These are phyloP conservation scores for Hyparrhenia diplandra DNA, from an alignment of 176 grass and related monocot genomes.

Conservation along the genomic window DNA sequence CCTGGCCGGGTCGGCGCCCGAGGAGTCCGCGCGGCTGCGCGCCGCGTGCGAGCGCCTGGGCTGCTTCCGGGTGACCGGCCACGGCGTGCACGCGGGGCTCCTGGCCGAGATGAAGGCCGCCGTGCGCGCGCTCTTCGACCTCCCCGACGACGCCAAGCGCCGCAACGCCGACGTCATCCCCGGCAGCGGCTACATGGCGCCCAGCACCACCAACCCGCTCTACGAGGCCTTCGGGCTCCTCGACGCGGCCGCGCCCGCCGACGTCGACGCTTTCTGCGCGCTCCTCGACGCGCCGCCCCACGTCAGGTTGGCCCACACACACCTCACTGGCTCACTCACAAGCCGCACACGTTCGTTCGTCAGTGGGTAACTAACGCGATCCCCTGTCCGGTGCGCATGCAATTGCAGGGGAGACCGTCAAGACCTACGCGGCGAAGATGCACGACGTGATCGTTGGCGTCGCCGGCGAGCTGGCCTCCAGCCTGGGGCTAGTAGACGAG, in stretches of 20 bases:
- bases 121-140: conserved; percentile 65
- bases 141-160: conserved; percentile 69
- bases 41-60: conserved; percentile 36
- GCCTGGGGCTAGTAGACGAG: conserved; percentile 26
- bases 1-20: conserved; percentile 17
- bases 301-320: too few species aligned
- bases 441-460: too few species aligned
- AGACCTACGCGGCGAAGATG: too few species aligned
- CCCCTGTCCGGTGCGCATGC: too few species aligned
- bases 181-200: conserved; percentile 64
- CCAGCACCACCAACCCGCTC: conserved; percentile 23
- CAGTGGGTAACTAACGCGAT: too few species aligned
- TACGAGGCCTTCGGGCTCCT: neutral
- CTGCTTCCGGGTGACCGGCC: conserved; percentile 64
- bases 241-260: too few species aligned
- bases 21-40: conserved; percentile 26
- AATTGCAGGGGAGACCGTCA: too few species aligned
- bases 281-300: too few species aligned
- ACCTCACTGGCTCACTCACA: too few species aligned
- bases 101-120: conserved; percentile 75
- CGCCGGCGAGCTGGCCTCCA: too few species aligned
- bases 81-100: conserved; percentile 47
- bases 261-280: too few species aligned
- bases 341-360: too few species aligned
- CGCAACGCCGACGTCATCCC: conserved; percentile 55